A percentile compares a stretch with the other conserved stretches of the same genome.
These are phyloP conservation scores for Ambispora gerdemannii DNA, from an alignment of 192 early-diverging fungal species.

Conservation along the genomic window DNA sequence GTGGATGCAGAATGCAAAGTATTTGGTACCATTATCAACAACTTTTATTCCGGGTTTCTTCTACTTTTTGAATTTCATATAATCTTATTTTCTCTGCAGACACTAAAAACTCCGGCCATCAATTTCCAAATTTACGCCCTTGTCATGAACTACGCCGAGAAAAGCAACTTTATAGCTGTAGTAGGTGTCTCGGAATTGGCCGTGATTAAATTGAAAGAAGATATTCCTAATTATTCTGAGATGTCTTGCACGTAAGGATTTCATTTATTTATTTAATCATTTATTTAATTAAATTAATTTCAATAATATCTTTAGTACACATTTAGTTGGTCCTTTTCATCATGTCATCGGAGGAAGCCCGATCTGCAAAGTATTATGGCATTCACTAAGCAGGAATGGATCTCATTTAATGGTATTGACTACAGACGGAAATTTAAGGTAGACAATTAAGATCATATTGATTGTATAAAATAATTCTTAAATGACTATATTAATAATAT, in stretches of 20 bases:
- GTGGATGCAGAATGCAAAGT: slow-evolving; percentile 11
- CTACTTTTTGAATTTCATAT: slow-evolving; percentile 21
- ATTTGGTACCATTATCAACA: background rate
- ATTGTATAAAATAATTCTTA: too few species aligned
- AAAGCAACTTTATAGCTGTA: slow-evolving; percentile 55
- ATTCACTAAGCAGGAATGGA: slow-evolving; percentile 67
- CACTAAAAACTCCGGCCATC: slow-evolving; percentile 44
- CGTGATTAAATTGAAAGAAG: slow-evolving; percentile 54
- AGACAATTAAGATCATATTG: too few species aligned
- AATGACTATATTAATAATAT: background rate
- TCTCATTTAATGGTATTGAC: slow-evolving; percentile 70
- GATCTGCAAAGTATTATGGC: slow-evolving; percentile 74
- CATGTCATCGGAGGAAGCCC: slow-evolving; percentile 35
- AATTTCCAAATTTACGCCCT: slow-evolving; percentile 60
- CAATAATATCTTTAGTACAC: slow-evolving; percentile 16
- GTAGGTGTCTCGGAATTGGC: slow-evolving; percentile 57
- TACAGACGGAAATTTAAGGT: slow-evolving; percentile 60
- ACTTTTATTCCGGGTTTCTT: background rate
- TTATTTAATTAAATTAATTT: background rate
- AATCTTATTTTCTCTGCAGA: slow-evolving; percentile 33
- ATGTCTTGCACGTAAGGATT: slow-evolving; percentile 29
- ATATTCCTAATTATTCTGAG: slow-evolving; percentile 37
- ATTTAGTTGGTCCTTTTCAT: slow-evolving; percentile 32
- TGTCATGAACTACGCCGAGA: slow-evolving; percentile 48
- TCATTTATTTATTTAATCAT: background rate